Base-by-base conservation (phyloP, 2,329 filamentous ascomycete species). In the Arthrinium puccinioides region DNA sequence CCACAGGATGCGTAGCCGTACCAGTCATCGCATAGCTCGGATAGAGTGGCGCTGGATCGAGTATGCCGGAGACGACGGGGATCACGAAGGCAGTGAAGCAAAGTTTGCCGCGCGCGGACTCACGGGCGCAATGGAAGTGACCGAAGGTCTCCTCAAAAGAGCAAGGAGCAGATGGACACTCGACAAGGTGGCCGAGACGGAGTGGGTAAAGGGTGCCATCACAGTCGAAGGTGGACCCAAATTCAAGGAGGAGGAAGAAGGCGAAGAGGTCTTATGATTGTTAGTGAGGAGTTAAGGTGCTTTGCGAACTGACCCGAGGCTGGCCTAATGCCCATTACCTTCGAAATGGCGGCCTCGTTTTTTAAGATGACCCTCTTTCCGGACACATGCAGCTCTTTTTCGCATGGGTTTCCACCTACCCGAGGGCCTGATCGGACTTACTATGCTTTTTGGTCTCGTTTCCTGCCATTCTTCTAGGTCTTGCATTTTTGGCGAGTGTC, bases 21-120 rank as follows among this genome's bases (percentile, higher is more conserved):
- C 87, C 0, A 90, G 84, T 36, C 92, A 98, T 57, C 82, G 89
- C n/a, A 97, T 98, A 43, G 92, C 92, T 2, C 74, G 92, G 24
- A 86, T 89, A 35, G 92, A 98, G 56, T 98, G 92, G 92, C 79
- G 84, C 32, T 98, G 92, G 92, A 80, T 87, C 43, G 79, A 84
- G 42, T 95, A 84, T 55, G 87, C 81, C 2, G 82, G 88, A 40
- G 79, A 83, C 9, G 85, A 94, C 38, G 88, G 87, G 24, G 87
- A 95, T 38, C 92, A 94, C 70, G 87, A 95, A 33, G 71, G 70
- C 4, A 69, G 76, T 47, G 63, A 67, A 44, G 69, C 57, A 48
- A 79, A 75, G 44, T 80, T 82, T 45, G 74, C 75, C 40, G 77
- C 74, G 6, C 69, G 67, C 34, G 82, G 75, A 2, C 73, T 94